Conservation (phyloP, 139 green algal species). For the Penium margaritaceum region DNA sequence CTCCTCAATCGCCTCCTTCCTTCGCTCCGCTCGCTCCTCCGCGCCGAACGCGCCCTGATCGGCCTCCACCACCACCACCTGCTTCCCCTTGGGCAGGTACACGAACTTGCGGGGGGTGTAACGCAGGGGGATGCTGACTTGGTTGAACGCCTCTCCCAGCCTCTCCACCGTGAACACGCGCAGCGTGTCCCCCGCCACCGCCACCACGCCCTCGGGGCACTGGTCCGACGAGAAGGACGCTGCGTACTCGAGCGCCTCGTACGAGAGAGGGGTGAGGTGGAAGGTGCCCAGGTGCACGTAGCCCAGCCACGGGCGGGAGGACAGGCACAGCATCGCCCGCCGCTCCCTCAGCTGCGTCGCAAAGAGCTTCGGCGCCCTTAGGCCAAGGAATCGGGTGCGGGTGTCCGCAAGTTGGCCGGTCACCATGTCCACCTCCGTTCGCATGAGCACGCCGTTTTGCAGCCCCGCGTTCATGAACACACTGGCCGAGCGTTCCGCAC, state of each 20-base stretch:
- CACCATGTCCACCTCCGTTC: conserved; percentile 80
- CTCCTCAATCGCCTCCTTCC: conserved; percentile 25
- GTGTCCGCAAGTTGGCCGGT: conserved; percentile 75
- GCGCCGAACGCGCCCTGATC: conserved; percentile 64
- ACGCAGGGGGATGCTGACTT: conserved; percentile 62
- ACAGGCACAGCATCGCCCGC: conserved; percentile 85
- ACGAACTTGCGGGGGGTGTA: conserved; percentile 89
- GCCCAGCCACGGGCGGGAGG: conserved; percentile 83
- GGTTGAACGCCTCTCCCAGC: conserved; percentile 89
- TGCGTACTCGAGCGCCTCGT: conserved; percentile 62
- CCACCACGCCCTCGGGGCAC: conserved; percentile 93
- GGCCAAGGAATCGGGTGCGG: conserved; percentile 85
- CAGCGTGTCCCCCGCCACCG: conserved; percentile 71
- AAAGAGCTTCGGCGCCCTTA: conserved; percentile 71
- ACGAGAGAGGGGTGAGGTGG: conserved; percentile 79
- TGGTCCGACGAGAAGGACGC: conserved; percentile 75
- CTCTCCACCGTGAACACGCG: conserved; percentile 83
- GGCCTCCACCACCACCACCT: conserved; percentile 64
- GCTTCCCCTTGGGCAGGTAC: conserved; percentile 67
- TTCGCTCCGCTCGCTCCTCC: conserved; percentile 26
- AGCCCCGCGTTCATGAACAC: conserved; percentile 90
- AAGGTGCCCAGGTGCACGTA: conserved; percentile 82
- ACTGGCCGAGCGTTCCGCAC: conserved; percentile 40
- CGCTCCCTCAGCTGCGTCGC: conserved; percentile 46
- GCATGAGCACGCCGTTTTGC: conserved; percentile 83